Base-by-base conservation (phyloP, 306 rosid genomes). In the Astragalus membranaceus region DNA sequence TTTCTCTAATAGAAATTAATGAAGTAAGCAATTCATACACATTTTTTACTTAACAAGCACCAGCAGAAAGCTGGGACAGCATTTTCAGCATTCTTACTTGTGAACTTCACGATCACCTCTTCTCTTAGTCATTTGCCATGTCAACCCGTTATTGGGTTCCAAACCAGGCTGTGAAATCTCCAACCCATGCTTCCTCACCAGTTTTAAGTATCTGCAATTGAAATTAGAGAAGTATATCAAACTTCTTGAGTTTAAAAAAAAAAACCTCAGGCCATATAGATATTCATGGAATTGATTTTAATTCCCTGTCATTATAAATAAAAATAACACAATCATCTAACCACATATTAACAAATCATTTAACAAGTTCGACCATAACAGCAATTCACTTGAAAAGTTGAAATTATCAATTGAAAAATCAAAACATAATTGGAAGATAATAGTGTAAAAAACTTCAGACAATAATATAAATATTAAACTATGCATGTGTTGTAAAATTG, bases 61-160 rank as follows among this genome's bases (percentile, higher is more conserved):
- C 35, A 63, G 52, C 41, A 72, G 72, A 75, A 52, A 72, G 52
- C 1, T 2, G 44, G 46, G 52, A 51, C 20, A 7, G 49, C 69
- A 63, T 60, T 78, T 64, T 46, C 48, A 29, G 51, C 58, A 39
- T 68, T 70, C 88, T 79, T 87, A 94, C 98, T 88, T 94, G 83
- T 94, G 98, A 75, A 94, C 98, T 81, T 94, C 97, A 53, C 85
- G 87, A 29, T 87, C 97, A 66, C 90, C 96, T 78, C 92, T 85
- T 78, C 92, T 87, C 89, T 88, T 94, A 42, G 98, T 94, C 98
- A 94, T 94, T 81, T 90, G 96, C 98, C 98, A 94, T 14, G 98
- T 88, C 64, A 88, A 75, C 68, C 98, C 97, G 67, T 65, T 90
- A 64, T 70, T 87, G 64, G 98, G 98, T 62, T 94, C 98, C 82